Conservation (phyloP, 2,329 filamentous ascomycete species). For the Ascosphaera apis region DNA sequence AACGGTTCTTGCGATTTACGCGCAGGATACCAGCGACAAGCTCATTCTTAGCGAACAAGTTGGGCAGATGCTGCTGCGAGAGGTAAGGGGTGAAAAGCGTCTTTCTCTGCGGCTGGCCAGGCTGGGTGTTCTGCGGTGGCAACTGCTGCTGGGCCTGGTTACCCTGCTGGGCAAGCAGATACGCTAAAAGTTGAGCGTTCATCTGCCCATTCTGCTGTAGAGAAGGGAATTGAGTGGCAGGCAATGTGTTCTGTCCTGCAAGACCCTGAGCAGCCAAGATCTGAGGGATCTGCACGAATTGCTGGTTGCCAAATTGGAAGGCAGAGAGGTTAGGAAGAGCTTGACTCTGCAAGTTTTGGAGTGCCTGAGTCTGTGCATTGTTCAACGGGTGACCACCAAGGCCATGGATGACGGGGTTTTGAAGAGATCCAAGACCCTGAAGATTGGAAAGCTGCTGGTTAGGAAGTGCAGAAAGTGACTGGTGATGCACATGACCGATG, state of each 20-base stretch:
- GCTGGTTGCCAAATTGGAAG: not conserved
- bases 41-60: conserved; percentile 72
- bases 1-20: conserved; percentile 99
- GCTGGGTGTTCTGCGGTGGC: conserved; percentile 39
- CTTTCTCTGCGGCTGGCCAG: conserved; percentile 82
- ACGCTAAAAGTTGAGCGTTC: conserved; percentile 43
- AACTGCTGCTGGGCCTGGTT: conserved; percentile 48
- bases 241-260: not conserved
- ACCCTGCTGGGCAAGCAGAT: conserved; percentile 15
- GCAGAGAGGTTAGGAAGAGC: not conserved
- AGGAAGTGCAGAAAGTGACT: not conserved
- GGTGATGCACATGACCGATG: not conserved
- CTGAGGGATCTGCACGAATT: not conserved
- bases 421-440: not conserved
- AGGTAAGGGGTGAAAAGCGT: conserved; percentile 96
- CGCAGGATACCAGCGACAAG: conserved; percentile 89
- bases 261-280: not conserved
- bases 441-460: not conserved
- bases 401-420: conserved; percentile 8
- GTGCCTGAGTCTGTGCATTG: conserved; percentile 1
- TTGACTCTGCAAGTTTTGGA: not conserved
- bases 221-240: conserved; percentile 68
- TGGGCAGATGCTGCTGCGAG: conserved; percentile 79
- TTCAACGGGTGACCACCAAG: conserved; percentile 42
- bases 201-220: conserved; percentile 74